phyloP scores from a whole-genome alignment of 2,329 filamentous ascomycete species.

The Apiospora rasikravindrae region DNA sequence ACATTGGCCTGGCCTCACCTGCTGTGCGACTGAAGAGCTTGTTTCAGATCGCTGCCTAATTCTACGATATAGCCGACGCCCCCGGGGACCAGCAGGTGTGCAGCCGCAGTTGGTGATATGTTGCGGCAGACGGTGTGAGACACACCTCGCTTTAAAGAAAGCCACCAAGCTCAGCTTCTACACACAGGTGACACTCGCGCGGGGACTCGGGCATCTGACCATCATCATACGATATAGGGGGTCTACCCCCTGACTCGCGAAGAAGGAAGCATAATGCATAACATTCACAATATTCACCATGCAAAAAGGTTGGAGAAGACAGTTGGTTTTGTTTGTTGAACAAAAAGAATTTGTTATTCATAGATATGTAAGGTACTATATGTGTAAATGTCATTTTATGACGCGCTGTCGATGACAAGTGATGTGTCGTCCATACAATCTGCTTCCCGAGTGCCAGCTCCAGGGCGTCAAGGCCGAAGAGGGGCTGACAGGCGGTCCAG shows the following conservation, averaged over 20 bases:
- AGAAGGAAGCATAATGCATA: not conserved
- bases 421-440: constrained; percentile 4
- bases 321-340: not conserved
- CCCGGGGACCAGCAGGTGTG: not conserved
- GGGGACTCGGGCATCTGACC: not conserved
- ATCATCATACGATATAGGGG: not conserved
- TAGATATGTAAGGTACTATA: not conserved
- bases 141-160: not conserved
- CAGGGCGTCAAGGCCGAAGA: constrained; percentile 5
- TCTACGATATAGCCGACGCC: not conserved
- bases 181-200: not conserved
- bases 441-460: constrained; percentile 15
- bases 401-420: constrained; percentile 12
- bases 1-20: too few relatives aligned
- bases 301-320: not conserved
- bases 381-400: constrained; percentile 6
- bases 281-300: not conserved
- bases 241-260: not conserved
- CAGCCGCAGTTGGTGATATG: not conserved
- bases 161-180: not conserved
- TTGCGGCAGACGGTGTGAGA: not conserved
- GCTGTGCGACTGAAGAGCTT: not conserved
- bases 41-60: not conserved
- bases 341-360: constrained; percentile 4
- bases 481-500: constrained; percentile 4